Conservation (phyloP, 2,329 filamentous ascomycete genomes). For the Alternaria hordeiaustralica region DNA sequence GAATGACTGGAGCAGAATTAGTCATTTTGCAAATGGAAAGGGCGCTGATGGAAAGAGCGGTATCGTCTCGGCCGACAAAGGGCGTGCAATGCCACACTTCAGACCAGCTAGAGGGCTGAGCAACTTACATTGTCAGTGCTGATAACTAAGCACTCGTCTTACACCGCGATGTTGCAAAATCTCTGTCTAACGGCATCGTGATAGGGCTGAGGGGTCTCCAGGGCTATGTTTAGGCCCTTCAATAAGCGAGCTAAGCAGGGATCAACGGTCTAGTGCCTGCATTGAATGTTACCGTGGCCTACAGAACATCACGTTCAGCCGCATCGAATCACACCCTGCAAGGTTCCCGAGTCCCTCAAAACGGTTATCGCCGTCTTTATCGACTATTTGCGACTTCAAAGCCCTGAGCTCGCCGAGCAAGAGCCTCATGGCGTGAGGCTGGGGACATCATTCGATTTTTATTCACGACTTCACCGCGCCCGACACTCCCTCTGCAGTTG, state of each 20-base stretch:
- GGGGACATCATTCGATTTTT: constrained; percentile 8
- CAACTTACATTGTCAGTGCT: constrained; percentile 2
- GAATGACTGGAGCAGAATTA: constrained; percentile 19
- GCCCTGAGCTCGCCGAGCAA: constrained; percentile 7
- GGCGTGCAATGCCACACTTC: neutral
- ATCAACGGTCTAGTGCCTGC: constrained; percentile 2
- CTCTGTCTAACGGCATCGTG: neutral
- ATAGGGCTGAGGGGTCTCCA: constrained; percentile 15
- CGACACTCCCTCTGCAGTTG: constrained; percentile 5
- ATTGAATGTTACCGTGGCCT: constrained; percentile 14
- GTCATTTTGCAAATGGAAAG: neutral
- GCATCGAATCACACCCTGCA: constrained; percentile 15
- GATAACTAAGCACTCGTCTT: neutral
- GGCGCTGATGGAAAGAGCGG: constrained; percentile 1
- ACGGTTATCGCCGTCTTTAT: neutral
- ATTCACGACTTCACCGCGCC: constrained; percentile 1
- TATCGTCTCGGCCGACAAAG: neutral
- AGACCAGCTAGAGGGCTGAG: neutral
- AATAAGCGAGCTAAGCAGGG: constrained; percentile 17
- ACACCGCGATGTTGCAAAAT: constrained; percentile 1
- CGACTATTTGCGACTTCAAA: neutral
- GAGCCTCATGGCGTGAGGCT: constrained; percentile 17
- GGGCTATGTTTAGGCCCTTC: too few species aligned
- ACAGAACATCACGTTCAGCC: constrained; percentile 13
- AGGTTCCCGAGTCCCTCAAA: constrained; percentile 3